phyloP scores from a whole-genome alignment of 176 grass and related monocot genomes.

The Musa beccarii region DNA sequence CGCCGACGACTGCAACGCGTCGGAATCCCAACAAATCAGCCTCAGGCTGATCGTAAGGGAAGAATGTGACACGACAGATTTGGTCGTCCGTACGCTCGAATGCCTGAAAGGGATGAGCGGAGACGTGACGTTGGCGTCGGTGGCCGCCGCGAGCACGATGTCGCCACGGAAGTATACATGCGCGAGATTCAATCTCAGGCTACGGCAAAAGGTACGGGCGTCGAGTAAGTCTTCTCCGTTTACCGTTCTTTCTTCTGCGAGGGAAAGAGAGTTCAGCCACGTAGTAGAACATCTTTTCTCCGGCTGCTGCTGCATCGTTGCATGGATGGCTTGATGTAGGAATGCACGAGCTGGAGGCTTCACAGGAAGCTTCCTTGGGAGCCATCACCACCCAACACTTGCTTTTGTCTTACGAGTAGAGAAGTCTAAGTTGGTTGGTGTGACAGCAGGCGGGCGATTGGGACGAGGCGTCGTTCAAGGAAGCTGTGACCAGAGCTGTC shows the following conservation, averaged over 20 bases:
- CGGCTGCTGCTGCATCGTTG: too few species aligned
- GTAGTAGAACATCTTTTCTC: too few species aligned
- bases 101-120: constrained; percentile 19
- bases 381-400: too few species aligned
- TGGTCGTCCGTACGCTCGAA: constrained; percentile 19
- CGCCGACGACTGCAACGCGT: constrained; percentile 1
- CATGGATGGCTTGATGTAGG: too few species aligned
- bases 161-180: background rate
- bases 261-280: background rate
- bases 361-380: too few species aligned
- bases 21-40: constrained; percentile 19
- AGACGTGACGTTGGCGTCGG: constrained; percentile 17
- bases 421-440: background rate
- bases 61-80: constrained; percentile 29
- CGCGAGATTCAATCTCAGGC: constrained; percentile 15
- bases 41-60: constrained; percentile 26
- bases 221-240: constrained; percentile 11
- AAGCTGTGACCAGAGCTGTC: constrained; percentile 43
- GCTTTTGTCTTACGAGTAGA: background rate
- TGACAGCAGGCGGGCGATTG: constrained; percentile 30
- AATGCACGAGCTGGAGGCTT: too few species aligned
- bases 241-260: background rate
- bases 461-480: constrained; percentile 42
- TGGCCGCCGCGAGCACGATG: constrained; percentile 19
- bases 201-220: constrained; percentile 26